These are phyloP conservation scores for Yarrowia deformans DNA, from an alignment of 805 yeast genomes.

Conservation along the genomic window DNA sequence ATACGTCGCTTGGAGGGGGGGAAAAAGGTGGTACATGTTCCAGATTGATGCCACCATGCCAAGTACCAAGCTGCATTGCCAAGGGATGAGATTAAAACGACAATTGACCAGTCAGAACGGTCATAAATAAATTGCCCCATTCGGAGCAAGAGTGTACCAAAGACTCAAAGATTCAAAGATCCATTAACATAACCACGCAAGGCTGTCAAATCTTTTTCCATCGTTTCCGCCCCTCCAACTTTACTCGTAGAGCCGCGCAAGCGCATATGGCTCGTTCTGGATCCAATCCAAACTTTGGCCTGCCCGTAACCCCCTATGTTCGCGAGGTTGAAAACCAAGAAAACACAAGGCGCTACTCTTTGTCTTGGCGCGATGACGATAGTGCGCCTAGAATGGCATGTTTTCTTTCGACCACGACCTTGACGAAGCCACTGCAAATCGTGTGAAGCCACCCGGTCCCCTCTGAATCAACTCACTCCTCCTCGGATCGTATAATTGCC, in stretches of 20 bases:
- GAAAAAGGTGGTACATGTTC: too few relatives aligned
- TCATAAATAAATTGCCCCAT: too few relatives aligned
- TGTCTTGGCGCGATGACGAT: background rate
- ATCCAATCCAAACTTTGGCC: background rate
- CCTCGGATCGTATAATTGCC: background rate
- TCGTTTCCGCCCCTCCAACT: background rate
- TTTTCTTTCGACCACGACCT: too few relatives aligned
- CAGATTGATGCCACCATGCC: background rate
- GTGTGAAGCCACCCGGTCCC: too few relatives aligned
- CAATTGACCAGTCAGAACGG: background rate
- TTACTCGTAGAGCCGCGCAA: slow-evolving; percentile 13
- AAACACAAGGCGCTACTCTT: background rate
- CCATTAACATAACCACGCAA: too few relatives aligned
- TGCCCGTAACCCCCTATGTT: background rate
- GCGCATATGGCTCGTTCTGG: slow-evolving; percentile 5
- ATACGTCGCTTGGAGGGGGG: background rate
- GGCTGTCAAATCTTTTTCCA: background rate
- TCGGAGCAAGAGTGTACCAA: too few relatives aligned
- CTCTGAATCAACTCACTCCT: too few relatives aligned
- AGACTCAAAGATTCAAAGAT: too few relatives aligned
- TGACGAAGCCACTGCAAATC: too few relatives aligned
- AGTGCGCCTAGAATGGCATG: too few relatives aligned
- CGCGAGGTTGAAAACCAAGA: background rate
- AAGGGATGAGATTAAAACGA: slow-evolving; percentile 17
- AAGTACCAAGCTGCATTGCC: slow-evolving; percentile 7